Evolutionary conservation across 768 basidiomycete genomes (phyloP).

Genomic region (Dacryopinax spathularia): DNA sequence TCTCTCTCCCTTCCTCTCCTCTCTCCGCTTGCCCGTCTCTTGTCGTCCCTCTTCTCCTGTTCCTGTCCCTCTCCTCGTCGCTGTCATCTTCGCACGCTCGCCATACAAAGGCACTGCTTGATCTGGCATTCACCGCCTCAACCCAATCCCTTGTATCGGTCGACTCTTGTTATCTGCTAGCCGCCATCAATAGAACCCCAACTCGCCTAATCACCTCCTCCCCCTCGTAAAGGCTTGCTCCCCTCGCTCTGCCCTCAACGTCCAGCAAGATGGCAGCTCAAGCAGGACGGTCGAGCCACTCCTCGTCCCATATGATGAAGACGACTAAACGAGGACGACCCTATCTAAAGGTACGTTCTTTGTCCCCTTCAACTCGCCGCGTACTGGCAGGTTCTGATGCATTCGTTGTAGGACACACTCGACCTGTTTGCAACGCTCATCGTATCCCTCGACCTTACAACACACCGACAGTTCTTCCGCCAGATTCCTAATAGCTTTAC

Average conservation of each 20-base stretch:
- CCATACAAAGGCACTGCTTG: too few species aligned
- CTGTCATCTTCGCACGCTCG: slow-evolving; percentile 24
- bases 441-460: slow-evolving; percentile 75
- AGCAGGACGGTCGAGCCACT: not conserved
- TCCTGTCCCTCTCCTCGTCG: slow-evolving; percentile 19
- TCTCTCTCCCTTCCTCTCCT: slow-evolving; percentile 6
- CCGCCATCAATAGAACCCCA: slow-evolving; percentile 2
- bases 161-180: slow-evolving; percentile 13
- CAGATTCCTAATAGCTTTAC: slow-evolving; percentile 89
- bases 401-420: slow-evolving; percentile 65
- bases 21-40: slow-evolving; percentile 7
- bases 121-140: too few species aligned
- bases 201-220: not conserved
- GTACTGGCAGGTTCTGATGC: slow-evolving; percentile 1
- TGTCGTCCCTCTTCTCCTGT: slow-evolving; percentile 22
- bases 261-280: not conserved
- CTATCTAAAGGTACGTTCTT: slow-evolving; percentile 60
- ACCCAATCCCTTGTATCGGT: not conserved
- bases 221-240: not conserved
- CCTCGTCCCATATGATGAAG: slow-evolving; percentile 90
- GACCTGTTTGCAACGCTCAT: slow-evolving; percentile 95
- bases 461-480: slow-evolving; percentile 92
- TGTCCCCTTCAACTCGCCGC: slow-evolving; percentile 6
- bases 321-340: slow-evolving; percentile 91
- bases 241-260: not conserved